Percentiles rank a stretch among this genome's conserved stretches.
Evolutionary conservation across 805 yeast species (phyloP).

Genomic region (Schwanniomyces polymorphus): DNA sequence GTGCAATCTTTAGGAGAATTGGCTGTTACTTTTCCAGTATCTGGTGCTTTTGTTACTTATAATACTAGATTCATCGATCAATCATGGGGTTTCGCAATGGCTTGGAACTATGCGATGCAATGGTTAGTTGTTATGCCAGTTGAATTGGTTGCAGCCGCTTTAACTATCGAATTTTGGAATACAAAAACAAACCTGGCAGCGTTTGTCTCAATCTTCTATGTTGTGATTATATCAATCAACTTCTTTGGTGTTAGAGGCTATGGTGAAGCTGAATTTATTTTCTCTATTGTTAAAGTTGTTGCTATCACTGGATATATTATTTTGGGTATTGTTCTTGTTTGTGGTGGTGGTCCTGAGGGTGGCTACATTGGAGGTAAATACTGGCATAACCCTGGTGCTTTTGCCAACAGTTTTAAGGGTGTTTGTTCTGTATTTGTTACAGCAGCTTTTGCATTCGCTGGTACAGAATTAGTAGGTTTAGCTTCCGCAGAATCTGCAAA

Average conservation of each 20-base stretch:
- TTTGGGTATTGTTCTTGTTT: conserved; percentile 42
- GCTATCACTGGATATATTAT: conserved; percentile 61
- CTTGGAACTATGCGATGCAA: conserved; percentile 52
- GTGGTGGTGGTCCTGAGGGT: conserved; percentile 50
- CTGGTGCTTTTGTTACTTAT: conserved; percentile 66
- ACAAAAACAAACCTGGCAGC: conserved; percentile 54
- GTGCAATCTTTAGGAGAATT: conserved; percentile 53
- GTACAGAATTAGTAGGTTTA: conserved; percentile 41
- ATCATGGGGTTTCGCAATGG: conserved; percentile 64
- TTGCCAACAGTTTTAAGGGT: conserved; percentile 47
- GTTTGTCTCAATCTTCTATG: conserved; percentile 59
- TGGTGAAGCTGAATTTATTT: conserved; percentile 65
- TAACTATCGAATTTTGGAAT: conserved; percentile 59
- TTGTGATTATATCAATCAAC: conserved; percentile 43
- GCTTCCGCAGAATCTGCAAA: conserved; percentile 43
- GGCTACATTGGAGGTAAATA: conserved; percentile 50
- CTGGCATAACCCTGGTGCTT: conserved; percentile 57
- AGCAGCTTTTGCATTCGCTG: conserved; percentile 43
- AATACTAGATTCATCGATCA: conserved; percentile 58
- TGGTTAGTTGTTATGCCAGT: conserved; percentile 59
- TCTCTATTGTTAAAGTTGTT: conserved; percentile 63
- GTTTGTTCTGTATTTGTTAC: conserved; percentile 40
- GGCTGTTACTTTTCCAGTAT: conserved; percentile 64
- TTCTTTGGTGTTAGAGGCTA: conserved; percentile 56
- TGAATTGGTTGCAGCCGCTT: conserved; percentile 60